These are phyloP conservation scores for Graphilbum fragrans DNA, from an alignment of 2,329 filamentous ascomycete species.

Conservation along the genomic window DNA sequence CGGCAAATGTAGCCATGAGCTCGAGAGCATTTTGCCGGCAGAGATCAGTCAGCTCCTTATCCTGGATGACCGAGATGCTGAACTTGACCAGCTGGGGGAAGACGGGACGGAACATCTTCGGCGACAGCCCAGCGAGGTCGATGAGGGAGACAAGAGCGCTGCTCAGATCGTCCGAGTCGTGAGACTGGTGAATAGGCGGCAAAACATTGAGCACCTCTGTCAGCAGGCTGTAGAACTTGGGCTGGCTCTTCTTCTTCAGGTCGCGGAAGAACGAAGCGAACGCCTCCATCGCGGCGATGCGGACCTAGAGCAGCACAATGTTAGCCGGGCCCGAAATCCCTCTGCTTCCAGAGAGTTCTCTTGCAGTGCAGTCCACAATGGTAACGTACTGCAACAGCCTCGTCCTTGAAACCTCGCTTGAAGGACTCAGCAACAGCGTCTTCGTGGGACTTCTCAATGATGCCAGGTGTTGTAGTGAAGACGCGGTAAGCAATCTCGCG, in stretches of 20 bases:
- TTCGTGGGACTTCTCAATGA: constrained; percentile 94
- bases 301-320: constrained; percentile 45
- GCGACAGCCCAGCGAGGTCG: constrained; percentile 84
- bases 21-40: constrained; percentile 91
- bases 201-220: constrained; percentile 90
- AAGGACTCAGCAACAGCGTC: constrained; percentile 83
- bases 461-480: constrained; percentile 85
- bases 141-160: constrained; percentile 85
- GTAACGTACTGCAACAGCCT: constrained; percentile 58
- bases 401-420: constrained; percentile 82
- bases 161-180: constrained; percentile 82
- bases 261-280: constrained; percentile 94
- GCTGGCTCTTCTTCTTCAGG: constrained; percentile 73
- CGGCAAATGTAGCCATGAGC: constrained; percentile 95
- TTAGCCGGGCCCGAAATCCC: not conserved
- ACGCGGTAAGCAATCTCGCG: constrained; percentile 91
- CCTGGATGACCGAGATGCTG: constrained; percentile 83
- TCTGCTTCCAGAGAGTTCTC: no score
- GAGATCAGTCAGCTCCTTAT: constrained; percentile 85
- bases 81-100: constrained; percentile 91
- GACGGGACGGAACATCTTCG: constrained; percentile 94
- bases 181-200: constrained; percentile 81
- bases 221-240: constrained; percentile 77
- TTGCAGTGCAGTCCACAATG: not conserved
- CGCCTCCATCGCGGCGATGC: constrained; percentile 88